Conservation (phyloP, 768 basidiomycete genomes). For the Trametes cingulata region DNA sequence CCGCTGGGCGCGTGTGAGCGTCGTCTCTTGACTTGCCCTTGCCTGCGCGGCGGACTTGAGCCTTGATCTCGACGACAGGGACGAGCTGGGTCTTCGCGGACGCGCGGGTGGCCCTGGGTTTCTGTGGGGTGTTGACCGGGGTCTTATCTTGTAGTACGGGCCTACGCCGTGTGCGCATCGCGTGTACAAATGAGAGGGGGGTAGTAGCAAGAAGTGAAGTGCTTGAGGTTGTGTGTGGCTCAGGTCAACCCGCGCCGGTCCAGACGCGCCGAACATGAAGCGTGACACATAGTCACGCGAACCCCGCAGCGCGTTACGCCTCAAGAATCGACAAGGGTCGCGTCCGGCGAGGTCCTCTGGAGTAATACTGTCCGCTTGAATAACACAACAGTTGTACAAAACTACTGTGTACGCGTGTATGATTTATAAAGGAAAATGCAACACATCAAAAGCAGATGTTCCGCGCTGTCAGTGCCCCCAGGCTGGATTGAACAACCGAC, state of each 20-base stretch:
- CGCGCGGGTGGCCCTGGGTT: slow-evolving; percentile 5
- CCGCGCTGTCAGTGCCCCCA: neutral
- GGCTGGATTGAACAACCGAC: slow-evolving; percentile 16
- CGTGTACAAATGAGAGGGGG: neutral
- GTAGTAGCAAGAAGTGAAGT: neutral
- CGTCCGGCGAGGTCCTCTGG: no score
- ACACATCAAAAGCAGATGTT: no score
- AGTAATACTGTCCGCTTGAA: neutral
- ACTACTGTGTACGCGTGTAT: no score
- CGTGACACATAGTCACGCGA: neutral
- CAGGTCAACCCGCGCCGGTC: neutral
- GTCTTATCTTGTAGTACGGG: slow-evolving; percentile 29
- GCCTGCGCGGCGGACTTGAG: neutral
- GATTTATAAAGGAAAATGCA: no score
- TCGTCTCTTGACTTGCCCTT: neutral
- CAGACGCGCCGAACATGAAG: neutral
- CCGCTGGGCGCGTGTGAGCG: neutral
- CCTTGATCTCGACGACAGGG: slow-evolving; percentile 19
- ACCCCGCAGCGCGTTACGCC: no score
- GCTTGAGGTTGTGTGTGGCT: neutral
- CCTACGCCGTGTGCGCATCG: slow-evolving; percentile 19
- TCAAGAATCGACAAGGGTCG: no score
- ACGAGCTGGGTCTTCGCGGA: slow-evolving; percentile 10
- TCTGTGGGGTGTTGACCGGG: slow-evolving; percentile 29
- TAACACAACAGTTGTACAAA: no score